A percentile compares a stretch with the other conserved stretches of the same genome.
Conservation (phyloP, 2,329 filamentous ascomycete species). For the Moelleriella libera region DNA sequence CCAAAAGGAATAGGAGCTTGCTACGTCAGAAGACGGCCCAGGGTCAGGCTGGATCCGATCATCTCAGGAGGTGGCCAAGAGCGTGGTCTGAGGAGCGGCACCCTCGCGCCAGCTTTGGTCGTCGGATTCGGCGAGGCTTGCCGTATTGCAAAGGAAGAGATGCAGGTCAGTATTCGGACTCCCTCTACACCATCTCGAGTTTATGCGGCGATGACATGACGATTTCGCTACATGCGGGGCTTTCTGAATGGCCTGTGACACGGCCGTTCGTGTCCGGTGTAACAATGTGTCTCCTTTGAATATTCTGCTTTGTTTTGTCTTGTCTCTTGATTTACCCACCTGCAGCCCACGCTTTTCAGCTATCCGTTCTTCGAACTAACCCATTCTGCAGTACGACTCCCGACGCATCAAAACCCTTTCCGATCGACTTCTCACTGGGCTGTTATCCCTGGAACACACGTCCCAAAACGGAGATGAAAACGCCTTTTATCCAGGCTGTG, state of each 20-base stretch:
- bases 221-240: constrained; percentile 80
- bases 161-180: constrained; percentile 53
- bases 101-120: constrained; percentile 73
- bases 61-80: constrained; percentile 96
- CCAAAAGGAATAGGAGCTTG: constrained; percentile 96
- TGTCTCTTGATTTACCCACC: background rate
- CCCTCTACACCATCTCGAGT: background rate
- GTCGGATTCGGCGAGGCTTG: constrained; percentile 95
- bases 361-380: constrained; percentile 9
- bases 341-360: background rate
- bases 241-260: constrained; percentile 66
- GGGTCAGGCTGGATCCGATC: constrained; percentile 87
- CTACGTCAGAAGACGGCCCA: constrained; percentile 81
- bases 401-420: constrained; percentile 75
- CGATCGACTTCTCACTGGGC: constrained; percentile 66
- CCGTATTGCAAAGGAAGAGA: constrained; percentile 77
- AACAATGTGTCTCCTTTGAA: constrained; percentile 51
- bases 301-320: background rate
- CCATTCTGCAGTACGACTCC: constrained; percentile 63
- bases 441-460: constrained; percentile 84
- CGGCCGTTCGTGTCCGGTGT: constrained; percentile 42
- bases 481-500: constrained; percentile 86
- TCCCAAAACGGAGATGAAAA: constrained; percentile 74
- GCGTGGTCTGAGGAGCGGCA: constrained; percentile 86
- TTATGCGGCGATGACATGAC: constrained; percentile 37